These are phyloP conservation scores for Entophlyctis luteolus DNA, from an alignment of 192 early-diverging fungal species.

Conservation along the genomic window DNA sequence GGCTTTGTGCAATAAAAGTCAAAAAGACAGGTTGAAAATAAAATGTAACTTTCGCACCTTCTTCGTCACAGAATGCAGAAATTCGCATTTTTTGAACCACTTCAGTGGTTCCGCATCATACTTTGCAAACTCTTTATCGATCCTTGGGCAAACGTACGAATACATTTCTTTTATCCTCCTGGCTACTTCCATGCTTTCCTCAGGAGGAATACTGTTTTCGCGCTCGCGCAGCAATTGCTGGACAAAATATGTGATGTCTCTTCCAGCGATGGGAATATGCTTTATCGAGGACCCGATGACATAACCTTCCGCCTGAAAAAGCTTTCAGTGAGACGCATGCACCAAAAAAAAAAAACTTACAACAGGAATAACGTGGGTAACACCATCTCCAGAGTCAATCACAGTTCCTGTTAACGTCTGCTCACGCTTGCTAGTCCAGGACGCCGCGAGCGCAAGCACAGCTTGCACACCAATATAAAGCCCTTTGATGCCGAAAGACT, in stretches of 20 bases:
- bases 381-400: slow-evolving; percentile 97
- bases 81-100: slow-evolving; percentile 84
- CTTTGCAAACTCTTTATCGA: slow-evolving; percentile 94
- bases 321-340: too few relatives aligned
- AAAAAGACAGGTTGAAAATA: neutral
- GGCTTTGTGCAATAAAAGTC: too few relatives aligned
- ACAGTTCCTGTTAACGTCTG: slow-evolving; percentile 96
- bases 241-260: slow-evolving; percentile 97
- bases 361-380: slow-evolving; percentile 98
- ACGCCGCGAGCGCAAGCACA: slow-evolving; percentile 92
- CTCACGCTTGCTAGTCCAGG: slow-evolving; percentile 84
- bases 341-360: too few relatives aligned
- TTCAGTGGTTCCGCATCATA: slow-evolving; percentile 86
- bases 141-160: slow-evolving; percentile 96
- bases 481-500: slow-evolving; percentile 96
- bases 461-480: slow-evolving; percentile 99
- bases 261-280: slow-evolving; percentile 97
- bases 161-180: slow-evolving; percentile 95
- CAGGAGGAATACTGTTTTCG: slow-evolving; percentile 92
- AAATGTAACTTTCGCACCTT: slow-evolving; percentile 54
- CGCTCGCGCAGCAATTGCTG: slow-evolving; percentile 96
- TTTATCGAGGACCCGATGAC: slow-evolving; percentile 97
- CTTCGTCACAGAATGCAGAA: slow-evolving; percentile 79
- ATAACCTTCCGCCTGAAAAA: slow-evolving; percentile 85
- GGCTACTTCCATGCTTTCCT: slow-evolving; percentile 92